These are phyloP conservation scores for Sarcocystis neurona DNA, from an alignment of 169 alveolate genomes.

Conservation along the genomic window DNA sequence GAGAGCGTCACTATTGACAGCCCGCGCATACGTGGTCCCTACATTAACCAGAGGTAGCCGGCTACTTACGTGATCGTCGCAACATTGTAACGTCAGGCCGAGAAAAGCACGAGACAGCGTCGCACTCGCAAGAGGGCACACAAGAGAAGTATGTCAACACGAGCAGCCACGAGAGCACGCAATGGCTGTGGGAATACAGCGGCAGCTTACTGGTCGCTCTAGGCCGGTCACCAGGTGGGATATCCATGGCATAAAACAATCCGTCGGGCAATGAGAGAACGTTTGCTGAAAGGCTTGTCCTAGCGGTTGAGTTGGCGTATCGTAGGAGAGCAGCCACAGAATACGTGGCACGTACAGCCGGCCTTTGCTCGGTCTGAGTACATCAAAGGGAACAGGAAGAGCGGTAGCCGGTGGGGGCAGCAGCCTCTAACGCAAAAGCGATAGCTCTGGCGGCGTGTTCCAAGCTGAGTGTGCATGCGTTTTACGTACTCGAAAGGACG, in stretches of 20 bases:
- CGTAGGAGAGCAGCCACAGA: conserved; percentile 73
- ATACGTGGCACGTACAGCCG: conserved; percentile 68
- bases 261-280: background rate
- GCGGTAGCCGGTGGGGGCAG: too few species aligned
- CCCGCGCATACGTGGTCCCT: too few species aligned
- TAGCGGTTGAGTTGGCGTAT: conserved; percentile 31
- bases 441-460: too few species aligned
- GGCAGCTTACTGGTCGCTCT: conserved; percentile 61
- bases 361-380: conserved; percentile 68
- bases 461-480: too few species aligned
- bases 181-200: background rate
- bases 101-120: too few species aligned
- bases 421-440: too few species aligned
- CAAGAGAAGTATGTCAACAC: background rate
- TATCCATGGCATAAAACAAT: conserved; percentile 71
- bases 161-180: conserved; percentile 3
- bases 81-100: too few species aligned
- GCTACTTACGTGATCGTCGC: too few species aligned
- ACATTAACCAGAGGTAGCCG: too few species aligned
- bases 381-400: too few species aligned
- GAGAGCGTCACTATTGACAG: too few species aligned
- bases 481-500: too few species aligned
- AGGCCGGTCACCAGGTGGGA: conserved; percentile 73
- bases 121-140: background rate
- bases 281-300: conserved; percentile 21